Evolutionary conservation across 768 basidiomycete genomes (phyloP), one percentile per base, ranked within the genome.

Genomic region (Paxillus rubicundulus): DNA sequence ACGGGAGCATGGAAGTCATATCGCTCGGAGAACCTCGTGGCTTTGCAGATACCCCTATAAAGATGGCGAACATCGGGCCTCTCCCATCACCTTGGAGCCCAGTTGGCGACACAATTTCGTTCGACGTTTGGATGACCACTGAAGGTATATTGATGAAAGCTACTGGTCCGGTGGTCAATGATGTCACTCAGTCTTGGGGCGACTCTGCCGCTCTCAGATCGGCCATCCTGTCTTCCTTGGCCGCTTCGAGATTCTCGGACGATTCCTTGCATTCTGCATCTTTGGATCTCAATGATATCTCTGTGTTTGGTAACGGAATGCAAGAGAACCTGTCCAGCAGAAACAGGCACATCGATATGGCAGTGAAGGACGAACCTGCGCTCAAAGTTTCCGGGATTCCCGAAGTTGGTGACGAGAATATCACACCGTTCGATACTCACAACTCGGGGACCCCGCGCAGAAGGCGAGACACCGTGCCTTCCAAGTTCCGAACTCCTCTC

Each of bases 81-180:
- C 68, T 68, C 14, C 59, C 64, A 13, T 70, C 67, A 3, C 67
- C 68, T 4, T 70, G 67, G 67, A 68, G 67, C 16, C 68, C 67
- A 5, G 5, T 44, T 17, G 64, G 57, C 47, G 54, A 39, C 17
- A 3, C 14, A 1, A 16, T 55, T 2, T 20, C 53, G 5, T 14
- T 39, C 9, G 41, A 62, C 16, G 50, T 70, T 1, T 70, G 66
- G 66, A 47, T 68, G 44, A 55, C 67, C 45, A 45, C 52, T 9
- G 49, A 64, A 7, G 66, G 66, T 2, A 2, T 51, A 8, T 49
- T 70, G 47, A 24, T 28, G 38, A 56, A 53, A 5, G 59, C 59
- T 0, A 37, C 43, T 0, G 66, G 68, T 24, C 63, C 53, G 10
- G 27, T 58, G 9, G 34, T 46, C 4, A 33, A 45, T 1, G 18